Conservation (phyloP, 345 rosid genomes). For the Passiflora organensis region DNA sequence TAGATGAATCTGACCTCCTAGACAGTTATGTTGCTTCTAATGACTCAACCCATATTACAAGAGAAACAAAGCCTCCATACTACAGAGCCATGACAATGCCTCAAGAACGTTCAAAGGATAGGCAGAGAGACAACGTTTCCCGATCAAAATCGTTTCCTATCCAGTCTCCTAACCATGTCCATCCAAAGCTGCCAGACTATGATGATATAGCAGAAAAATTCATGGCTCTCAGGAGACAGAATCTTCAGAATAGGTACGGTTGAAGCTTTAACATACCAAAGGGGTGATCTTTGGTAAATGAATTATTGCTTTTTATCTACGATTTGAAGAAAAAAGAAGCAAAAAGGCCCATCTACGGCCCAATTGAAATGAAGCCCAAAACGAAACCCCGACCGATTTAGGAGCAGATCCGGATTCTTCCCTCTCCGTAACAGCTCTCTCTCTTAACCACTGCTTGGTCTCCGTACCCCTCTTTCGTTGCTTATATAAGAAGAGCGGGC, state of each 20-base stretch:
- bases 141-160: slow-evolving; percentile 39
- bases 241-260: slow-evolving; percentile 14
- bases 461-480: too few relatives aligned
- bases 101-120: slow-evolving; percentile 32
- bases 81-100: slow-evolving; percentile 56
- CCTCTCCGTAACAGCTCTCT: too few relatives aligned
- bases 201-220: slow-evolving; percentile 71
- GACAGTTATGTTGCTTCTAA: not conserved
- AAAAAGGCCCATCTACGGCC: too few relatives aligned
- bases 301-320: too few relatives aligned
- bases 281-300: too few relatives aligned
- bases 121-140: slow-evolving; percentile 5
- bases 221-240: slow-evolving; percentile 51
- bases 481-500: too few relatives aligned
- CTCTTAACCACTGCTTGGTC: too few relatives aligned
- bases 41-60: not conserved
- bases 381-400: too few relatives aligned
- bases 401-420: too few relatives aligned
- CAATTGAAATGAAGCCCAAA: too few relatives aligned
- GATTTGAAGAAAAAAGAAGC: too few relatives aligned
- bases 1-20: not conserved
- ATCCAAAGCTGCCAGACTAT: slow-evolving; percentile 89
- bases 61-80: slow-evolving; percentile 24
- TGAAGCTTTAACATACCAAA: too few relatives aligned
- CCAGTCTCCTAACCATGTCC: slow-evolving; percentile 51